Conservation (phyloP, 2,329 filamentous ascomycete species). For the Alternaria novae-zelandiae region DNA sequence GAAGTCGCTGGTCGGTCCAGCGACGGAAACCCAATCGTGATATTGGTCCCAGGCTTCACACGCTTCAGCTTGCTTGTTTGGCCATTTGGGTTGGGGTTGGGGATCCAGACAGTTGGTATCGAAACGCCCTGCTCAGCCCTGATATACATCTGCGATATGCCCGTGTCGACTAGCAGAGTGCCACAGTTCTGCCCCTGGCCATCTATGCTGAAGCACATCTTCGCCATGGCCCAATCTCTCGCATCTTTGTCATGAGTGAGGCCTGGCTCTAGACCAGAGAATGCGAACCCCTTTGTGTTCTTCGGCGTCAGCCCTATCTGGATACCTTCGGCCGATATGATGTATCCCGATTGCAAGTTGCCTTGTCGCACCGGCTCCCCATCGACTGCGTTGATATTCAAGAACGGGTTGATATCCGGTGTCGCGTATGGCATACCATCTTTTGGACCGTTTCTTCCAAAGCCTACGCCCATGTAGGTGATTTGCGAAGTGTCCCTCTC, state of each 20-base stretch:
- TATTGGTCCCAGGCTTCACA: constrained; percentile 37
- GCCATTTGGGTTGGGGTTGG: constrained; percentile 39
- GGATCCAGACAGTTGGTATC: constrained; percentile 38
- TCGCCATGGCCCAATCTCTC: constrained; percentile 45
- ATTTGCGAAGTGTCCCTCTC: constrained; percentile 37
- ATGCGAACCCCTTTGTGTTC: constrained; percentile 30
- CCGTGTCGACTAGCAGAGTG: constrained; percentile 41
- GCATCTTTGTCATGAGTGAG: constrained; percentile 34
- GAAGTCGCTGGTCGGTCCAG: constrained; percentile 19
- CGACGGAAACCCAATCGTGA: constrained; percentile 34
- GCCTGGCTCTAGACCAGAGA: constrained; percentile 33
- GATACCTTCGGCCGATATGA: constrained; percentile 38
- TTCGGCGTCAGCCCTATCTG: constrained; percentile 37
- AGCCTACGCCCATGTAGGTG: constrained; percentile 48
- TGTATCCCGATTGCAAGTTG: constrained; percentile 34
- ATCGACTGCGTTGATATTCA: constrained; percentile 43
- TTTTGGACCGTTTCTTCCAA: constrained; percentile 38
- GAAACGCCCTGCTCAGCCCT: constrained; percentile 32
- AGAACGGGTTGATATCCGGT: constrained; percentile 42
- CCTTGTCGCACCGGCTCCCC: constrained; percentile 12
- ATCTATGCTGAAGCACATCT: constrained; percentile 40
- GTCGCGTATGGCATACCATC: constrained; percentile 39
- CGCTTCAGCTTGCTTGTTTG: constrained; percentile 35
- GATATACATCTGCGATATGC: constrained; percentile 46
- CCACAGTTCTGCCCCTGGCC: constrained; percentile 30